Conservation (phyloP, 2,329 filamentous ascomycete genomes). For the Aspergillus bombycis region DNA sequence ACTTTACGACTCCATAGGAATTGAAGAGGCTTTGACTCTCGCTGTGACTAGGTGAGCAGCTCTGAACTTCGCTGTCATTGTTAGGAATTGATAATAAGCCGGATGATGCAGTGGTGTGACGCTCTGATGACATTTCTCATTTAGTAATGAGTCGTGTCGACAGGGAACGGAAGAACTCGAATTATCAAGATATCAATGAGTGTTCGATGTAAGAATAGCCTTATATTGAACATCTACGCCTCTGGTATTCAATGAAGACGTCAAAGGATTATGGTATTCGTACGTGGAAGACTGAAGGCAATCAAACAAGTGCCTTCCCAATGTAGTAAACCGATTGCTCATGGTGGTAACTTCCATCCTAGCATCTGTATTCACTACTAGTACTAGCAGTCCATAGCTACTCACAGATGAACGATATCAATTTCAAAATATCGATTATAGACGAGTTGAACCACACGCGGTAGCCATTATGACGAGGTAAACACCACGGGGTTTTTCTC, state of each 20-base stretch:
- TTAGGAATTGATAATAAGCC: not conserved
- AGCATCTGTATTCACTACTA: too few species aligned
- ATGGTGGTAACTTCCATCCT: too few species aligned
- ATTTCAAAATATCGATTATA: not conserved
- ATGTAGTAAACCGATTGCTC: not conserved
- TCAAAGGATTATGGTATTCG: not conserved
- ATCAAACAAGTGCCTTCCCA: not conserved
- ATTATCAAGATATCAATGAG: not conserved
- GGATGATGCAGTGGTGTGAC: not conserved
- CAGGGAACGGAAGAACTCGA: not conserved
- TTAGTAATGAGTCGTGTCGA: not conserved
- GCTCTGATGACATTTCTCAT: not conserved
- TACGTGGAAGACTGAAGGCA: not conserved
- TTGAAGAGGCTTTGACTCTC: not conserved
- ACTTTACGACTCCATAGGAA: constrained; percentile 10
- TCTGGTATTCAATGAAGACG: not conserved
- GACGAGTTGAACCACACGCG: not conserved
- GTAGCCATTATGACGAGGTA: not conserved
- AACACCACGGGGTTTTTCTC: not conserved
- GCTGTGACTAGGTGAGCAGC: not conserved
- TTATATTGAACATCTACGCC: not conserved
- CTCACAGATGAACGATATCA: not conserved
- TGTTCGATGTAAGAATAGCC: not conserved
- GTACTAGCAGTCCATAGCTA: not conserved
- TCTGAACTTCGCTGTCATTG: not conserved